Base-by-base conservation (phyloP, 2,329 filamentous ascomycete species). In the Elsinoe necatrix region DNA sequence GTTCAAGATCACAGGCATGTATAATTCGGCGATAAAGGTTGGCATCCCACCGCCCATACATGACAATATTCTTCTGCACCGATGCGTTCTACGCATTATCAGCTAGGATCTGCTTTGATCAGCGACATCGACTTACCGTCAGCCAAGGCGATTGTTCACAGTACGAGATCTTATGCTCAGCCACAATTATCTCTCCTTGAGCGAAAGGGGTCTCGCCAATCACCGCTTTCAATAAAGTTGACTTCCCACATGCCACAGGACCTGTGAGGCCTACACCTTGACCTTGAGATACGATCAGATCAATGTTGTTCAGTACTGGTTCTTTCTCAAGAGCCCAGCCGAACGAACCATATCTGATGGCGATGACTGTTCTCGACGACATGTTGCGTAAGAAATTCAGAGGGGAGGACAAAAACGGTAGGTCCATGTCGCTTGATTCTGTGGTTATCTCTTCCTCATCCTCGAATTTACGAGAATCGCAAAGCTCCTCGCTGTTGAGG, bases 171-270 rank as follows among this genome's bases (percentile, higher is more conserved):
- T 11, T 12, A 27, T 29, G 42, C 65, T 63, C 61, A 66, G 55
- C 43, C 64, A 69, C 21, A 64, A 67, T 11, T 2, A 42, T 27
- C 18, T 29, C 16, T 16, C 52, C 52, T 68, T 55, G 50, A 66
- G 65, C 51, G 68, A 64, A 65, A 5, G 68, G 65, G 1, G 71
- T 66, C 57, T 76, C 73, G 29, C 73, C 73, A 1, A 76, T 68
- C 12, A 77, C 61, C 14, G 69, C 68, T 57, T 74, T 73, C 7
- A 76, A 66, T 6, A 80, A 62, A 2, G 76, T 77, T 12, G 76
- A 77, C 59, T 80, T 80, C 3, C 77, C 77, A 58, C 73, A 78
- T 5, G 75, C 77, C 20, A 77, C 75, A n/a, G 77, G 76, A 18
- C 76, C 76, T 57, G 77, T 69, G 7, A 78, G 62, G 64, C 77